phyloP scores from a whole-genome alignment of 2,329 filamentous ascomycete species.

The Penicillium fuscoglaucum region DNA sequence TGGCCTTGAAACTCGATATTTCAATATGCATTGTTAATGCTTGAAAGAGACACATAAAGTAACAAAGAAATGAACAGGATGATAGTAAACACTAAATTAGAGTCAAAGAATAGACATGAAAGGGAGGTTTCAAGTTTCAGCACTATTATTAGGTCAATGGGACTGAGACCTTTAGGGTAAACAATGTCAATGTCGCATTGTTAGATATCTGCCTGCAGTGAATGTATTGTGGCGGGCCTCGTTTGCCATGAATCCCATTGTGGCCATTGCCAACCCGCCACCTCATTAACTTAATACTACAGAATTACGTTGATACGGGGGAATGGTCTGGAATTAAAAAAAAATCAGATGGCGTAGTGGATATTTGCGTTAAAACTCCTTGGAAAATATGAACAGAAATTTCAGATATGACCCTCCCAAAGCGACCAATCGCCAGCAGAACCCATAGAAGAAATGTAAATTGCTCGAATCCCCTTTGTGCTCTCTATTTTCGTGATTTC shows the following conservation, averaged over 20 bases:
- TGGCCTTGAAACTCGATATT: not conserved
- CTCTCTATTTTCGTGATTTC: not conserved
- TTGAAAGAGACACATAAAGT: not conserved
- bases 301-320: not conserved
- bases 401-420: not conserved
- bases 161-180: not conserved
- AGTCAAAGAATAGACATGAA: not conserved
- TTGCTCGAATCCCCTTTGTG: not conserved
- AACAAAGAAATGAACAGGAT: not conserved
- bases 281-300: not conserved
- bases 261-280: not conserved
- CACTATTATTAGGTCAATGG: not conserved
- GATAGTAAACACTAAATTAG: not conserved
- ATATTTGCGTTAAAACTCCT: slow-evolving; percentile 6
- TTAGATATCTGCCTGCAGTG: not conserved
- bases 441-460: not conserved
- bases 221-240: not conserved
- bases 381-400: not conserved
- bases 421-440: not conserved
- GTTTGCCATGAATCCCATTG: not conserved
- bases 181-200: not conserved
- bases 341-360: not conserved
- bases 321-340: not conserved
- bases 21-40: not conserved
- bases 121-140: not conserved